Percentiles rank a stretch among this genome's conserved stretches.
phyloP scores from a whole-genome alignment of 2,329 filamentous ascomycete genomes.

The Fusarium multiceps region DNA sequence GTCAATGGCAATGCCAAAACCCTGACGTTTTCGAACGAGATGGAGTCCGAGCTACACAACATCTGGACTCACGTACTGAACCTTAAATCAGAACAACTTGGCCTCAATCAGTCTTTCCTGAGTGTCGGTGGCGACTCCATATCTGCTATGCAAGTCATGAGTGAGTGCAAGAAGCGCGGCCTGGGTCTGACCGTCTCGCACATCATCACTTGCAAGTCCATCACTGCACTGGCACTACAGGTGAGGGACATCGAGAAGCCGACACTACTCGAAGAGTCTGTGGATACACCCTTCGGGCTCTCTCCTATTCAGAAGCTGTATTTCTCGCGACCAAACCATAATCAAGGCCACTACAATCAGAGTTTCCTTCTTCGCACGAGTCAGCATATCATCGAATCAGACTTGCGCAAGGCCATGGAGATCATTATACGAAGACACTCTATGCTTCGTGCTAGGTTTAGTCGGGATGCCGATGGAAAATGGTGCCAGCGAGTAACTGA shows the following conservation, averaged over 20 bases:
- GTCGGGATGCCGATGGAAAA: not conserved
- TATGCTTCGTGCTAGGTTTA: constrained; percentile 37
- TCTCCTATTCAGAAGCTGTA: constrained; percentile 40
- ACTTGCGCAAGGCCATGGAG: constrained; percentile 26
- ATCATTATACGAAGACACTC: constrained; percentile 22
- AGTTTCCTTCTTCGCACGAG: constrained; percentile 36
- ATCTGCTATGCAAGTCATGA: constrained; percentile 54
- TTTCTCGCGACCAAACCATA: constrained; percentile 24
- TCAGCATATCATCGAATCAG: not conserved
- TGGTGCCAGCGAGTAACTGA: constrained; percentile 33
- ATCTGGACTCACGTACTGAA: constrained; percentile 37
- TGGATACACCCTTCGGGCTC: constrained; percentile 15
- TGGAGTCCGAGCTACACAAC: constrained; percentile 21
- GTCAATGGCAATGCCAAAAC: not conserved
- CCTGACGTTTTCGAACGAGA: not conserved
- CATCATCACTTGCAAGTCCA: constrained; percentile 46
- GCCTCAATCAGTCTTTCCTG: constrained; percentile 49
- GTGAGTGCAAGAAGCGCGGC: constrained; percentile 48
- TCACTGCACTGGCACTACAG: constrained; percentile 19
- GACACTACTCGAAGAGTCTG: not conserved
- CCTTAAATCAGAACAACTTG: constrained; percentile 37
- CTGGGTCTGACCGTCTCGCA: constrained; percentile 46
- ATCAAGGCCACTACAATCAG: constrained; percentile 38
- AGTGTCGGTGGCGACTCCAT: constrained; percentile 57
- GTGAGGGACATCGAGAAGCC: constrained; percentile 27